Evolutionary conservation across 805 yeast species (phyloP), one percentile per base, ranked within the genome.

Genomic region (Lachancea cidri): DNA sequence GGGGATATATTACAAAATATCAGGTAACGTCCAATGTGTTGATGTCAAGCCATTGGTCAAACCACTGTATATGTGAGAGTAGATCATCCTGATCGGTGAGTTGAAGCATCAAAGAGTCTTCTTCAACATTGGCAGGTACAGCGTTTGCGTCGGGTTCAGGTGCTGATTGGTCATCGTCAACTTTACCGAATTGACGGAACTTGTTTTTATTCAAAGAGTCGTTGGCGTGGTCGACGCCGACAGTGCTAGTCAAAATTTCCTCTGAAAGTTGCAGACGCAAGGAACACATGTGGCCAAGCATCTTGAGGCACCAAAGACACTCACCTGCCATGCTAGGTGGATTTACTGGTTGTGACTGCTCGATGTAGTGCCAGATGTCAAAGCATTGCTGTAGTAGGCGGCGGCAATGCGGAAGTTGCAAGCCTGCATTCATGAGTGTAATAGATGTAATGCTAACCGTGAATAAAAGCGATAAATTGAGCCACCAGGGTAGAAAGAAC

Each of bases 291-390:
- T 72, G 75, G 50, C 76, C 77, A 44, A 76, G 60, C 66, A 72
- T 73, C 46, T 76, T 76, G 32, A 79, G 50, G 2, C 74, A 77
- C 85, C 84, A 79, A n/a, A 76, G 50, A 50, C 81, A 75, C 53
- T 79, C 84, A 33, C 69, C 66, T 9, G 72, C 74, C 85, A 79
- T 79, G 14, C 52, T 52, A 5, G 49, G 62, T 43, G 69, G 67
- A 25, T 54, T 51, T 18, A 36, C 45, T 9, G 60, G 68, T 53
- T 18, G 71, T 50, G 50, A 34, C 15, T 40, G 24, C 55, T 60
- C 44, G 49, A 64, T 14, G 56, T 44, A 9, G 32, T 42, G 41
- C 48, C 65, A 53, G 2, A 57, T 40, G 7, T 35, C 18, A 42
- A 58, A 52, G 8, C 56, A 39, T 15, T 42, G 32, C 11, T 40